Evolutionary conservation across 495 filamentous ascomycete species (phyloP).

Genomic region (Hypoxylon lenormandii): DNA sequence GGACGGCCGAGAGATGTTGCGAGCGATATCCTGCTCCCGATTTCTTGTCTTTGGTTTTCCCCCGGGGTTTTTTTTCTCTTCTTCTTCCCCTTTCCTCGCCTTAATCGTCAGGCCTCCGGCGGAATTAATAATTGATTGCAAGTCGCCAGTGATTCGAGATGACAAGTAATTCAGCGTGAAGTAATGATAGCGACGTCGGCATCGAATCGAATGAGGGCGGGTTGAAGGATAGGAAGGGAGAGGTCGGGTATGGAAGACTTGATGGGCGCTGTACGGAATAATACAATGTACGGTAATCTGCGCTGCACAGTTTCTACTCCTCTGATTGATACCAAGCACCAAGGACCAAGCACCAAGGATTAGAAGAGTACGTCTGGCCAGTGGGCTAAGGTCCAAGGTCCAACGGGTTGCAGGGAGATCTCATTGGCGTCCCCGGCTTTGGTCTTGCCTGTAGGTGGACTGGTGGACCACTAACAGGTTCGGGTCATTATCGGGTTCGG

Average conservation of each 20-base stretch:
- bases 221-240: conserved; percentile 32
- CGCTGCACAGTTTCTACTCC: conserved; percentile 22
- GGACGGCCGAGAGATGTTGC: conserved; percentile 30
- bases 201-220: conserved; percentile 40
- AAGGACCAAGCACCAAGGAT: too few relatives aligned
- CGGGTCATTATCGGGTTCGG: conserved; percentile 45
- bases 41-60: conserved; percentile 16
- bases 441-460: too few relatives aligned
- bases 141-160: conserved; percentile 32
- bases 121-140: conserved; percentile 37
- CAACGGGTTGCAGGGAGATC: conserved; percentile 18
- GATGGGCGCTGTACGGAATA: conserved; percentile 31
- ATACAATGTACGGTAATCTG: conserved; percentile 34
- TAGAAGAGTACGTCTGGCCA: too few relatives aligned
- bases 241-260: conserved; percentile 41
- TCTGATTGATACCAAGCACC: conserved; percentile 28
- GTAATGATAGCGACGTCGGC: conserved; percentile 40
- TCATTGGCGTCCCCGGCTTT: conserved; percentile 8
- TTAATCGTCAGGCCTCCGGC: conserved; percentile 24
- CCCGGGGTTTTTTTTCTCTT: conserved; percentile 17
- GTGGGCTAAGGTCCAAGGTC: conserved; percentile 5
- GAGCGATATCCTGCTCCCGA: conserved; percentile 35
- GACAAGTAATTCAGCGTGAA: conserved; percentile 11
- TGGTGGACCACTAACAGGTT: not conserved
- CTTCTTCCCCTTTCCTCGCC: conserved; percentile 21